A percentile compares a stretch with the other conserved stretches of the same genome.
phyloP scores from a whole-genome alignment of 352 stramenopile genomes.

The Peronospora farinosa region DNA sequence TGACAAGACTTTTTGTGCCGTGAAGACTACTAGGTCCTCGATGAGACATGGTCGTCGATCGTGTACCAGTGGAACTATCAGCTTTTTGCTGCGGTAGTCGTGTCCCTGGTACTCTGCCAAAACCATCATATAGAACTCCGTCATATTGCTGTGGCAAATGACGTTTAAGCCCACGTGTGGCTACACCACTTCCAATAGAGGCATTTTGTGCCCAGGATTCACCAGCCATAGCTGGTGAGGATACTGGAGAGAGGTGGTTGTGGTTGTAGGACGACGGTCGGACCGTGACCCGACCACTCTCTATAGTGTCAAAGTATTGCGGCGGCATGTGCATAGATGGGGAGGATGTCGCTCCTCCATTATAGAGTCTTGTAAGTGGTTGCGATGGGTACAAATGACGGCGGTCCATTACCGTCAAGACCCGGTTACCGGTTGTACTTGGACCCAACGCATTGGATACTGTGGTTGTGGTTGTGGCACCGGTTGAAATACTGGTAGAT shows the following conservation, averaged over 20 bases:
- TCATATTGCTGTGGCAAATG: conserved; percentile 33
- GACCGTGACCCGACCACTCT: conserved; percentile 19
- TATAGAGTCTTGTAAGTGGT: conserved; percentile 9
- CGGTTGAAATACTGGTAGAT: neutral
- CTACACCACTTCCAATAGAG: neutral
- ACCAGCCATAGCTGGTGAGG: conserved; percentile 26
- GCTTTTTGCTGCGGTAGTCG: conserved; percentile 9
- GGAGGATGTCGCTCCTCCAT: conserved; percentile 6
- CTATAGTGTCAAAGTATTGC: conserved; percentile 14
- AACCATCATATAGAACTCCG: conserved; percentile 12
- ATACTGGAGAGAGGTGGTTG: conserved; percentile 25
- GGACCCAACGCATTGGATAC: neutral
- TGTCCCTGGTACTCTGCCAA: neutral
- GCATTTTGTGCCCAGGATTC: conserved; percentile 17
- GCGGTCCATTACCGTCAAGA: conserved; percentile 12
- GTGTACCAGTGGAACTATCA: conserved; percentile 1
- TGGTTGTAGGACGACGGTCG: conserved; percentile 16
- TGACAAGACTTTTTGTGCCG: neutral
- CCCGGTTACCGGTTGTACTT: conserved; percentile 4
- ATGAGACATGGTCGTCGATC: conserved; percentile 9
- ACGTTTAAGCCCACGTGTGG: conserved; percentile 34
- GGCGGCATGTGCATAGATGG: conserved; percentile 21
- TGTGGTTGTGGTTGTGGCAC: neutral
- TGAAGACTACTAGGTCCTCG: conserved; percentile 15
- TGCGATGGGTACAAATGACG: conserved; percentile 14